Base-by-base conservation (phyloP, 2,329 filamentous ascomycete species). In the Xylariaceae sp. region DNA sequence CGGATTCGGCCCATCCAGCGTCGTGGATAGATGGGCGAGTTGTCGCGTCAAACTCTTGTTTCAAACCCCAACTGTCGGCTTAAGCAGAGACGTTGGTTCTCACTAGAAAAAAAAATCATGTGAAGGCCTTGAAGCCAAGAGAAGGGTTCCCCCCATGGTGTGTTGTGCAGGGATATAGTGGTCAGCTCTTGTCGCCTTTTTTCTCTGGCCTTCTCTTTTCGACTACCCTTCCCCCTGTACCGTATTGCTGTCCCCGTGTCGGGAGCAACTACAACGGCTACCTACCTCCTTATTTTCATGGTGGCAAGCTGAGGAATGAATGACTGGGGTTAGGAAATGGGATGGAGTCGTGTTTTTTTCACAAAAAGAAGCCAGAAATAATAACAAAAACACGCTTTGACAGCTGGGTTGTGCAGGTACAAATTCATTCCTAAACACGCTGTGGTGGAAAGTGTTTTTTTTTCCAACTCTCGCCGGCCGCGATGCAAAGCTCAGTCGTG, bases 11-110 rank as follows among this genome's bases (percentile, higher is more conserved):
- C 39, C 48, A 55, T 52, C 39, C 34, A 56, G 44, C 35, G 35
- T 63, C 39, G 44, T 53, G 53, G 51, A 51, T 61, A 47, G 45
- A 57, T 15, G 34, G 35, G 47, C n/a, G 49, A 52, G 13, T n/a
- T 50, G 17, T 58, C 37, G 48, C 53, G 17, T 51, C 56, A 18
- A 23, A 5, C 51, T 51, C 47, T 55, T n/a, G 17, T 44, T 57
- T 37, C n/a, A 30, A 30, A 30, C 35, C 45, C 17, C 6, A 48
- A 39, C 3, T 18, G 42, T 13, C 17, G 45, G 50, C 34, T 39
- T 18, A 37, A 18, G 34, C 53, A 48, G 37, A 34, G n/a, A n/a
- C 42, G 13, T 51, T 48, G n/a, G 18, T 10, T 49, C 57, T 58
- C 35, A 35, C 49, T 51, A 56, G 44, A 56, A 56, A 34, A 17